Base-by-base conservation (phyloP, 169 alveolate genomes). In the Plasmodium vinckei region DNA sequence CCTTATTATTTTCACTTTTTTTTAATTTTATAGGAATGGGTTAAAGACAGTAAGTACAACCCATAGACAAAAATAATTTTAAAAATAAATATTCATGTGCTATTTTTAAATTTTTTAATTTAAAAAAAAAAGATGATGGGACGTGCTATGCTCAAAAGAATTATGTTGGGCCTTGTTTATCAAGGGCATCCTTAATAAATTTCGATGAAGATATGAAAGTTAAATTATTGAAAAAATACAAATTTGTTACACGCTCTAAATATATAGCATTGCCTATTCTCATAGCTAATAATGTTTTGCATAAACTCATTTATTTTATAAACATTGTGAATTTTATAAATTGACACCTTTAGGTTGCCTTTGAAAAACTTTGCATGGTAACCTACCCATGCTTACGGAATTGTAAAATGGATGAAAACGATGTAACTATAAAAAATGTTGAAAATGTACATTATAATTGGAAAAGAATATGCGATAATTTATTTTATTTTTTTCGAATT, bases 151-250 rank as follows among this genome's bases (percentile, higher is more conserved):
- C 90, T 23, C 90, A 79, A 13, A 56, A 10, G 39, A 39, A 67
- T n/a, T 82, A 82, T 59, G n/a, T 42, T 25, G 90, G 90, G 5
- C 90, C 90, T 13, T 82, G 90, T 67, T 33, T 82, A 19, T 56
- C 90, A 2, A 67, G 72, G 47, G 79, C 77, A 60, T 82, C 90
- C 21, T 49, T 82, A 56, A 15, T 51, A 42, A 67, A 46, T 17
- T 60, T 82, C 23, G 90, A 82, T 63, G 47, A 68, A 54, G 90
- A 82, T 44, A 82, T 82, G 77, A 82, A 82, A 69, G 90, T 82
- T n/a, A 59, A 19, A 33, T 44, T 10, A 4, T 67, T 12, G n/a
- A 2, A 67, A 23, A 67, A 65, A 4, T 33, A 1, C 1, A 2
- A 27, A 27, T 27, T 27, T 27, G 25, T 21, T 53, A 12, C 56